Evolutionary conservation across 345 rosid genomes (phyloP).

Genomic region (Tarenaya hassleriana): DNA sequence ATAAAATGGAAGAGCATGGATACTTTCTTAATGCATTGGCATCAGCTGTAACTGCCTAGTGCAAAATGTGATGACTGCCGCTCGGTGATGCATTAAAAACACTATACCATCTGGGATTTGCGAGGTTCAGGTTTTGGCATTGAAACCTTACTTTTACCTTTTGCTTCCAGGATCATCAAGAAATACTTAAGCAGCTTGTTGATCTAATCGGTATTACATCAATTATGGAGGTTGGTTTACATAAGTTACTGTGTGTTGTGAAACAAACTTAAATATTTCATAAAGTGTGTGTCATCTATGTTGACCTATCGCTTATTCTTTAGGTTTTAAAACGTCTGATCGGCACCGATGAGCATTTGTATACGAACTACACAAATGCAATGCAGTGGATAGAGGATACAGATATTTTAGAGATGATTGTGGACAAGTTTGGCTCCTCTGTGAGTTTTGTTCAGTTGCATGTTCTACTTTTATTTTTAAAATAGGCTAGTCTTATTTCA

Average conservation of each 20-base stretch:
- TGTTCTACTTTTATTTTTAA: conserved; percentile 4
- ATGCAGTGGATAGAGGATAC: conserved; percentile 90
- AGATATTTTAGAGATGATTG: conserved; percentile 83
- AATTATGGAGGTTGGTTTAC: conserved; percentile 77
- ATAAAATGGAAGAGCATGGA: too few species aligned
- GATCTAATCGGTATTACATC: conserved; percentile 93
- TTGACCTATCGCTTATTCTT: conserved; percentile 21
- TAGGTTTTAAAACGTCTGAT: conserved; percentile 82
- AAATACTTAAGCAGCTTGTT: conserved; percentile 57
- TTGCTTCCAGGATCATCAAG: conserved; percentile 64
- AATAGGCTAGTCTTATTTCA: conserved; percentile 5
- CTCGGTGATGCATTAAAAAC: conserved; percentile 9
- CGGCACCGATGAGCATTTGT: conserved; percentile 89
- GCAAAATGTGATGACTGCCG: too few species aligned
- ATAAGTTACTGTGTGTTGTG: conserved; percentile 10
- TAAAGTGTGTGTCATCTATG: background rate
- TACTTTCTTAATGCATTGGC: conserved; percentile 17
- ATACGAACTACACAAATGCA: conserved; percentile 55
- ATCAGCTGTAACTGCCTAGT: conserved; percentile 8
- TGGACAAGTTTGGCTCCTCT: conserved; percentile 83
- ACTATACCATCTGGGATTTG: conserved; percentile 10
- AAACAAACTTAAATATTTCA: background rate
- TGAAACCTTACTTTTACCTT: conserved; percentile 15
- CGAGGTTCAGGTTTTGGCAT: conserved; percentile 5
- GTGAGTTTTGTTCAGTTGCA: conserved; percentile 41